Conservation (phyloP, 441 rosid genomes). For the Populus tomentosa region DNA sequence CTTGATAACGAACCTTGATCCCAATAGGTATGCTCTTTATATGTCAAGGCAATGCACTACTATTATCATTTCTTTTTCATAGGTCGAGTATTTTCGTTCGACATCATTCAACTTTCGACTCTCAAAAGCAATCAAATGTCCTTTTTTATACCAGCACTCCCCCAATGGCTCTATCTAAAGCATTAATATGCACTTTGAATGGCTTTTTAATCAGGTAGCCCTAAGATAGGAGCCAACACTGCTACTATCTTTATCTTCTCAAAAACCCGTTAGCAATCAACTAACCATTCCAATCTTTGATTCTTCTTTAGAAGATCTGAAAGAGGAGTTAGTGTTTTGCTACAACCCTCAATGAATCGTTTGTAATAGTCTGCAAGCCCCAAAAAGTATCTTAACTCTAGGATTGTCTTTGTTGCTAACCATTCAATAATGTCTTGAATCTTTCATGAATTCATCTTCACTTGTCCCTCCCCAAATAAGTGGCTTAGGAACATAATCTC, state of each 20-base stretch:
- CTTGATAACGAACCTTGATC: too few relatives aligned
- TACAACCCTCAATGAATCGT: background rate
- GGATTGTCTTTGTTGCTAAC: background rate
- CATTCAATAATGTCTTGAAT: too few relatives aligned
- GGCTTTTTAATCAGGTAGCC: background rate
- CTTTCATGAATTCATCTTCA: too few relatives aligned
- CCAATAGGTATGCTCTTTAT: too few relatives aligned
- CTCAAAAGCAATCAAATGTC: background rate
- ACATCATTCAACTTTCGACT: too few relatives aligned
- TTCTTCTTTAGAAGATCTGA: background rate
- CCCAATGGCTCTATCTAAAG: background rate
- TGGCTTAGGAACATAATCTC: too few relatives aligned
- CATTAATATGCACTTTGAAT: background rate
- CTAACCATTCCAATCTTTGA: background rate
- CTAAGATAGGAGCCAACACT: background rate
- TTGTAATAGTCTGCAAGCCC: background rate
- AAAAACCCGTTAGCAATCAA: background rate
- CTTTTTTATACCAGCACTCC: background rate
- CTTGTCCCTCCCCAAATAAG: too few relatives aligned
- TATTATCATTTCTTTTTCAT: too few relatives aligned
- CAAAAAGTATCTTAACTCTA: background rate
- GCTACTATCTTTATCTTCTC: background rate
- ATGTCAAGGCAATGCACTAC: too few relatives aligned
- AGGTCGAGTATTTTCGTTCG: too few relatives aligned
- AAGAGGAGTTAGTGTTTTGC: background rate